Percentiles rank a stretch among this genome's conserved stretches.
Conservation (phyloP, 2,329 filamentous ascomycete species). For the Eutypella sp. region DNA sequence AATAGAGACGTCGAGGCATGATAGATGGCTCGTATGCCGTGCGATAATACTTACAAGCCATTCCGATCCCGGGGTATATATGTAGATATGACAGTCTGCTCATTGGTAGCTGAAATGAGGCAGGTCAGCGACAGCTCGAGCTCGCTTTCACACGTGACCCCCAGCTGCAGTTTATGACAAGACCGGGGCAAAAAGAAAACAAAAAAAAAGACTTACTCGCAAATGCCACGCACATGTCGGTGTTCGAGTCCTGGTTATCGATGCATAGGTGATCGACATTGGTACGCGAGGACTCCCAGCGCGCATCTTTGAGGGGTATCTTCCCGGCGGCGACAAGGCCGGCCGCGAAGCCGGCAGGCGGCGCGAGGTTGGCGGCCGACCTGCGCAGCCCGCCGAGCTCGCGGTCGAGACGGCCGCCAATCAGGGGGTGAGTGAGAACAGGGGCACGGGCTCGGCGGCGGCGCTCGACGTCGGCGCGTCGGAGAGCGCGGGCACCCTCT, state of each 20-base stretch:
- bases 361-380: slow-evolving; percentile 26
- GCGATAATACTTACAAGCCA: slow-evolving; percentile 29
- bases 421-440: slow-evolving; percentile 23
- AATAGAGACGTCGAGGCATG: no score
- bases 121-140: slow-evolving; percentile 7
- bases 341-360: slow-evolving; percentile 33
- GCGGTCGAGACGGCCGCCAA: slow-evolving; percentile 28
- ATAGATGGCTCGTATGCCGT: not conserved
- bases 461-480: slow-evolving; percentile 26
- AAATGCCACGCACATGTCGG: slow-evolving; percentile 38
- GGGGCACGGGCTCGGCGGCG: slow-evolving; percentile 34
- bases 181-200: not conserved
- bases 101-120: slow-evolving; percentile 28
- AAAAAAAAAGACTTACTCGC: slow-evolving; percentile 32
- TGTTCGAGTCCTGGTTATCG: slow-evolving; percentile 31
- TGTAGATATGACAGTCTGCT: slow-evolving; percentile 30
- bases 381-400: slow-evolving; percentile 25
- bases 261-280: slow-evolving; percentile 39
- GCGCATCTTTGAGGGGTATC: slow-evolving; percentile 29
- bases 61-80: slow-evolving; percentile 40
- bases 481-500: slow-evolving; percentile 22
- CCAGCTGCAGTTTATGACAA: not conserved
- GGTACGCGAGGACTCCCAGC: slow-evolving; percentile 16
- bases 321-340: slow-evolving; percentile 36
- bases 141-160: no score